Evolutionary conservation across 2,329 filamentous ascomycete species (phyloP).

Genomic region (Cladosporium sp.): DNA sequence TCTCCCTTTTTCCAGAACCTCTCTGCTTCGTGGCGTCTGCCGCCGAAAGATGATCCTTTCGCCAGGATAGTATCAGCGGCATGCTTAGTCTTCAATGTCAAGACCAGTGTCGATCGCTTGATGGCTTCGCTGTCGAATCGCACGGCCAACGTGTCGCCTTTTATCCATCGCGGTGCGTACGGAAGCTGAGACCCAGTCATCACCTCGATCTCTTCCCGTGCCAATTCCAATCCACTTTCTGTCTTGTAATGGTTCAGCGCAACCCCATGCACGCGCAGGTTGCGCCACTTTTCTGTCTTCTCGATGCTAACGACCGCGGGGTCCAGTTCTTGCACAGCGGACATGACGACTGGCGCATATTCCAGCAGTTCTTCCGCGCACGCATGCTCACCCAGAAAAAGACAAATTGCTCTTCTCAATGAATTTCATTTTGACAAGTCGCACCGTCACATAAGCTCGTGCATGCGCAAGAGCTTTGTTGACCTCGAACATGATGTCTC

Average conservation of each 20-base stretch:
- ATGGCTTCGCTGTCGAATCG: neutral
- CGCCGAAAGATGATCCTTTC: neutral
- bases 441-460: neutral
- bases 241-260: neutral
- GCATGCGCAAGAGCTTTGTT: neutral
- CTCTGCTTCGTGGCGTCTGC: slow-evolving; percentile 1
- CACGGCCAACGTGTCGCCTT: neutral
- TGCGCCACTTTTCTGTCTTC: neutral
- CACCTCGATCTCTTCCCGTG: neutral
- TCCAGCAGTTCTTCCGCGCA: neutral
- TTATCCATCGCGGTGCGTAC: neutral
- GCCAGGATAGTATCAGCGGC: neutral
- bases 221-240: neutral
- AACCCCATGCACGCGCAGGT: neutral
- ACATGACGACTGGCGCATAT: neutral
- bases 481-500: neutral
- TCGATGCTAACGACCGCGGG: neutral
- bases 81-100: neutral
- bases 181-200: neutral
- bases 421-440: neutral
- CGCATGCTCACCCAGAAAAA: neutral
- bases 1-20: neutral
- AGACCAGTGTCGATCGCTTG: slow-evolving; percentile 1
- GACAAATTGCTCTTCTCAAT: neutral
- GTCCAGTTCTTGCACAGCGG: neutral